Base-by-base conservation (phyloP, 2,329 filamentous ascomycete species). In the Calonectria fujianensis region DNA sequence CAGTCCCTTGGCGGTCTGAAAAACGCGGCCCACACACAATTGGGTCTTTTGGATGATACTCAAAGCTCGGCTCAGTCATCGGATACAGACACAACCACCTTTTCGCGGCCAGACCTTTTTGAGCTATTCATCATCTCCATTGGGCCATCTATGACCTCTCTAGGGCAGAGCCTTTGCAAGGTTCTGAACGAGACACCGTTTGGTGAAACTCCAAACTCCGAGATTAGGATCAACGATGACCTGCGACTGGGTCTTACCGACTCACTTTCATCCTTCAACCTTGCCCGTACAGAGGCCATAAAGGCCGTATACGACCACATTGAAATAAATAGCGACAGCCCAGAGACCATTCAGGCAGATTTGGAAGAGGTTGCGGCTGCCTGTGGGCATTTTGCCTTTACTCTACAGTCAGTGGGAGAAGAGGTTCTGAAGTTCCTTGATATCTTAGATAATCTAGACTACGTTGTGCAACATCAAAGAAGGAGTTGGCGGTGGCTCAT, bases 351-450 rank as follows among this genome's bases (percentile, higher is more conserved):
- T 92, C 93, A 76, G 88, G 96, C 24, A 91, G 97, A 83, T 95
- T 95, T 11, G 94, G 97, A 99, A 83, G 97, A 99, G 84, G 96
- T 98, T 3, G 96, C 96, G 27, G 96, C 97, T 13, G 97, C 96
- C 45, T 99, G 97, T 81, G 96, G 97, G 0, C 96, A 98, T 84
- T 99, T 98, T 82, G 96, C 94, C 80, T 98, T 97, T 82, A 97
- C 94, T 50, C 87, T 99, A 9, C 91, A 97, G 73, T 94, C 97
- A 74, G 96, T 98, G 80, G 96, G 95, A 0, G 95, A 98, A 82
- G 96, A 98, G 79, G 94, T 98, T 85, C 91, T 94, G 73, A 91
- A 91, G 5, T 96, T 98, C 78, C 85, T 99, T 16, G 92, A 95
- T 54, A 93, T 97, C 0, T 85, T 99, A 3, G 95, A 98, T 80